Percentiles rank a stretch among this genome's conserved stretches.
Conservation (phyloP, 352 stramenopile species). For the Phytophthora pluvialis region DNA sequence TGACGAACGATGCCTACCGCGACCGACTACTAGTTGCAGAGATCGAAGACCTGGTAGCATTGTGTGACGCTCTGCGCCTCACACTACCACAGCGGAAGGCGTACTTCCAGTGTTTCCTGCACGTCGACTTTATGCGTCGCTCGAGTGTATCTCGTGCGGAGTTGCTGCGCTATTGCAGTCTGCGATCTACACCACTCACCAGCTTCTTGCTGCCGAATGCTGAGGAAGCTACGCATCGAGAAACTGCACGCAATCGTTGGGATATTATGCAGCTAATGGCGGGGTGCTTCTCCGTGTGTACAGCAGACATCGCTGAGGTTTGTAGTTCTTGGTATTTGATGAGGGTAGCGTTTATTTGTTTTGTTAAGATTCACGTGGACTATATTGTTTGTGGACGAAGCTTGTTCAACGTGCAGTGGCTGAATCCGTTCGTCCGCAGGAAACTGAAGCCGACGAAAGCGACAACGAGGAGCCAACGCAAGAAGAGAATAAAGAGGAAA, state of each 20-base stretch:
- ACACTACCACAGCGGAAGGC: constrained; percentile 59
- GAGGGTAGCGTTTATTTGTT: neutral
- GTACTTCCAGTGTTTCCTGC: constrained; percentile 69
- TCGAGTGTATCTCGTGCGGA: constrained; percentile 56
- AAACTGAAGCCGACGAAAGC: constrained; percentile 12
- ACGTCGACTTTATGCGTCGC: constrained; percentile 65
- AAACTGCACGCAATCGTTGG: constrained; percentile 47
- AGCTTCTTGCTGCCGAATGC: constrained; percentile 47
- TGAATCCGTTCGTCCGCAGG: constrained; percentile 14
- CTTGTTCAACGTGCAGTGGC: constrained; percentile 33
- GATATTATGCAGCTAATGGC: constrained; percentile 65
- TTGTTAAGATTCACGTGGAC: constrained; percentile 2
- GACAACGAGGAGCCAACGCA: constrained; percentile 7
- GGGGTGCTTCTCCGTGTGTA: constrained; percentile 68
- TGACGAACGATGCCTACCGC: constrained; percentile 73
- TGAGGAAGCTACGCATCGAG: constrained; percentile 42
- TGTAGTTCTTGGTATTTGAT: neutral
- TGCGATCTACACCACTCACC: constrained; percentile 43
- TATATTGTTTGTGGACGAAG: constrained; percentile 15
- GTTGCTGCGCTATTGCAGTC: constrained; percentile 61
- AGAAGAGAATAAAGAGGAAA: constrained; percentile 7
- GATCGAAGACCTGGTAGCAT: constrained; percentile 64
- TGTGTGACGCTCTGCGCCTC: constrained; percentile 61
- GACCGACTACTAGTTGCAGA: constrained; percentile 63
- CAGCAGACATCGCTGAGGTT: constrained; percentile 43